Evolutionary conservation across 208 protist species (phyloP), one percentile per base, ranked within the genome.

Genomic region (Wallacemonas sp.): DNA sequence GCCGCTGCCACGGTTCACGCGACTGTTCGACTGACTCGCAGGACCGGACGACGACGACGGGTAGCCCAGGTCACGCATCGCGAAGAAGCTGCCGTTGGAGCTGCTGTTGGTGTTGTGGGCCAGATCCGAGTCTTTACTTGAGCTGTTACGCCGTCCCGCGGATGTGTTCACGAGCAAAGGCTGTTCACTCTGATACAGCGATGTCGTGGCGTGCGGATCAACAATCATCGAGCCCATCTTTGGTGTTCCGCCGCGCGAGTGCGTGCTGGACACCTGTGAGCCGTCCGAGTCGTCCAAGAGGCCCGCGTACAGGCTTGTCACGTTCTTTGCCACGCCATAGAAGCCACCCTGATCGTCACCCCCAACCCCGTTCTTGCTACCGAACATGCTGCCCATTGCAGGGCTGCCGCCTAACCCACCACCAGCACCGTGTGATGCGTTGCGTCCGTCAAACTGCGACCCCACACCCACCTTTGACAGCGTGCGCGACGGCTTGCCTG

Each of bases 1-100:
- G 52, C 16, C 6, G 5, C 12, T 55, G 47, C 0, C 5, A 6
- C 47, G 52, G 27, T 58, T 58, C 3, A 41, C 32, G 29, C 23
- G 52, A 29, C 52, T 58, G 29, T 34, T 38, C 2, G 30, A 24
- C 9, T 58, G 52, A 8, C n/a, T n/a, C n/a, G n/a, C n/a, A n/a
- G n/a, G 21, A 9, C 14, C 38, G 12, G 30, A 2, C 52, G 30
- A 24, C n/a, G 52, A 58, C 5, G 0, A 19, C 30, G 30, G 2
- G 30, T 39, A 58, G n/a, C 30, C 38, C 32, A 24, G 52, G 19
- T 58, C 52, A 17, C 52, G 52, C 52, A 58, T 58, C 16, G 52
- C 52, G 52, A 58, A 58, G 52, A 43, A 58, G 32, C 52, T 58
- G 30, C 0, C 34, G 19, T 39, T 58, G 4, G 26, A 26, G 26